Conservation (phyloP, 2,329 filamentous ascomycete species). For the Alternaria incomplexa region DNA sequence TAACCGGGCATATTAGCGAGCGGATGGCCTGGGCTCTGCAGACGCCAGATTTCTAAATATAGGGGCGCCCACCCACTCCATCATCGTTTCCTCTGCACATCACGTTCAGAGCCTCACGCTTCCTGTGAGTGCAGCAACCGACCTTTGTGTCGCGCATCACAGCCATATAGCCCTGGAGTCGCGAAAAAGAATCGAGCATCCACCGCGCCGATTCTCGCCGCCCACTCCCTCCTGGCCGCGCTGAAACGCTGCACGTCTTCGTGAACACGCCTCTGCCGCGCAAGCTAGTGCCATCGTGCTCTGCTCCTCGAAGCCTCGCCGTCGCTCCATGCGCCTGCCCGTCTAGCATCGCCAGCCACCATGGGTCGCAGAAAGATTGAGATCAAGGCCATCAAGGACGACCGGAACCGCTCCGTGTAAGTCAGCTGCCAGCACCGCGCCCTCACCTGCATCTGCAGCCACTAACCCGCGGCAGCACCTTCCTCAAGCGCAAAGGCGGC, state of each 20-base stretch:
- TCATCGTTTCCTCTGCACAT: conserved; percentile 37
- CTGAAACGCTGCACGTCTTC: conserved; percentile 35
- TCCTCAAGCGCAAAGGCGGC: conserved; percentile 97
- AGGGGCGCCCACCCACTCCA: conserved; percentile 28
- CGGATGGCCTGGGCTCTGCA: conserved; percentile 28
- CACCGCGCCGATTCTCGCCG: conserved; percentile 30
- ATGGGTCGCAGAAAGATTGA: conserved; percentile 99
- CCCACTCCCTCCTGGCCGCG: conserved; percentile 18
- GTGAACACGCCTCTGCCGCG: conserved; percentile 27
- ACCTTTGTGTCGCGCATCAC: conserved; percentile 25
- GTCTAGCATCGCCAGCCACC: conserved; percentile 26
- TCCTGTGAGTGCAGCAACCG: conserved; percentile 14
- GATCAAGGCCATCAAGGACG: conserved; percentile 99
- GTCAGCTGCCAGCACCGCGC: conserved; percentile 41
- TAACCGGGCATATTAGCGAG: conserved; percentile 25
- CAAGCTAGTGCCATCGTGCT: conserved; percentile 31
- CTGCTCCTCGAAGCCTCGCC: conserved; percentile 25
- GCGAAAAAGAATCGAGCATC: conserved; percentile 17
- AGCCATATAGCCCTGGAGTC: conserved; percentile 36
- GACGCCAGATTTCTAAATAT: conserved; percentile 37
- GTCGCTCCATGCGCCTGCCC: conserved; percentile 39
- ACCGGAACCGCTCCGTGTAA: conserved; percentile 96
- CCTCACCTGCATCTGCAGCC: conserved; percentile 24
- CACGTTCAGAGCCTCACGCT: conserved; percentile 37
- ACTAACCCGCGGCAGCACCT: conserved; percentile 70